These are phyloP conservation scores for Aureobasidium sp. DNA, from an alignment of 2,329 filamentous ascomycete genomes.

Conservation along the genomic window DNA sequence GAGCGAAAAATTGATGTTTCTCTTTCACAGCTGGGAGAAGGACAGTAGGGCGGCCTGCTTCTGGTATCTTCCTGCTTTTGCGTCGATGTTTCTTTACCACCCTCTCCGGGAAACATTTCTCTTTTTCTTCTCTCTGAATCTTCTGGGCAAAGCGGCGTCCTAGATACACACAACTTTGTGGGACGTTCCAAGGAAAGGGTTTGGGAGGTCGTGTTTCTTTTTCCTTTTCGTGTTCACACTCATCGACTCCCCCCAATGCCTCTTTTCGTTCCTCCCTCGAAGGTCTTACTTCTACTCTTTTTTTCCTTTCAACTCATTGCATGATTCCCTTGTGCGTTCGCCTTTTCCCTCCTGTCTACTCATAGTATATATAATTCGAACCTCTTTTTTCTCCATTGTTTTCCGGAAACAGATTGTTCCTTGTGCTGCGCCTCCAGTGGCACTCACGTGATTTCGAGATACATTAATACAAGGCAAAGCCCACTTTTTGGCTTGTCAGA, in stretches of 20 bases:
- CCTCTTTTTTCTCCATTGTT: neutral
- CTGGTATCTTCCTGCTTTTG: neutral
- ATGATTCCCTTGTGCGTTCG: conserved; percentile 4
- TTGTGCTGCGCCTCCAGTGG: neutral
- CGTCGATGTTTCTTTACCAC: neutral
- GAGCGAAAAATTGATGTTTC: neutral
- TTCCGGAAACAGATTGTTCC: too few species aligned
- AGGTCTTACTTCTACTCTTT: neutral
- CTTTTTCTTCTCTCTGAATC: neutral
- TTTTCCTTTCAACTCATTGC: neutral
- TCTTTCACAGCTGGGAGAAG: neutral
- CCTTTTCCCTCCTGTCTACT: conserved; percentile 4
- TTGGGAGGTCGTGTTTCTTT: conserved; percentile 2
- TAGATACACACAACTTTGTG: neutral
- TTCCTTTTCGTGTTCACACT: neutral
- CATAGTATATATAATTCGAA: conserved; percentile 11
- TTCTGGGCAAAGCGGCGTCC: conserved; percentile 10
- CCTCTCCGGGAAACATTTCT: neutral
- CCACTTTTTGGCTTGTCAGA: neutral
- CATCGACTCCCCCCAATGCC: neutral
- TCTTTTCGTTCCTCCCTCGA: neutral
- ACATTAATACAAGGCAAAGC: neutral
- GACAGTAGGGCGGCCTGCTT: conserved; percentile 6
- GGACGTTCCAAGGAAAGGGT: neutral
- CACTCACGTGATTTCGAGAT: neutral